Conservation (phyloP, 768 basidiomycete species). For the Boletus subparvulus region DNA sequence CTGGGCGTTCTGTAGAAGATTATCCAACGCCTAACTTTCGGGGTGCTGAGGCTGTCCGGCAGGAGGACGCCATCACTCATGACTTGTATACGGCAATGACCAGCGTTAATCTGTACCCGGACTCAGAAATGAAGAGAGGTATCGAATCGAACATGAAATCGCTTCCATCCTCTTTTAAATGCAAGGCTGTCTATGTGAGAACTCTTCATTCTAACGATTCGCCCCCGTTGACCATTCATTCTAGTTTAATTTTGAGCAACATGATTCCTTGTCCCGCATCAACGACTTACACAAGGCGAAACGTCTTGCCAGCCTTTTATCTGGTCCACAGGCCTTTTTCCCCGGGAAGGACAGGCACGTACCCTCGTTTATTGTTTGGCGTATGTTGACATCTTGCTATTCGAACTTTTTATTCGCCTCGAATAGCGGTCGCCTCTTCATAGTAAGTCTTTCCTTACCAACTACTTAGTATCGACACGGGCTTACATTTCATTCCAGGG, state of each 20-base stretch:
- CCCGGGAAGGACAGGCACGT: slow-evolving; percentile 4
- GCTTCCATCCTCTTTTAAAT: slow-evolving; percentile 2
- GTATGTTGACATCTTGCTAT: not conserved
- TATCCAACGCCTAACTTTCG: not conserved
- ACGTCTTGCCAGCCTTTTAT: not conserved
- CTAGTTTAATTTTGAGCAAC: slow-evolving; percentile 14
- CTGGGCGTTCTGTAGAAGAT: not conserved
- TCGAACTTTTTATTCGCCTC: no score
- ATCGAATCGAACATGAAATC: slow-evolving; percentile 9
- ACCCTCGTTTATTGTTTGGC: not conserved
- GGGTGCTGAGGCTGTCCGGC: not conserved
- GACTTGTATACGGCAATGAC: slow-evolving; percentile 14
- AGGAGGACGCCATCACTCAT: slow-evolving; percentile 3
- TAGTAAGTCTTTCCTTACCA: not conserved
- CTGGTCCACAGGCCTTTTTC: slow-evolving; percentile 1
- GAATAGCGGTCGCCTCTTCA: slow-evolving; percentile 14
- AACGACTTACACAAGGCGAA: not conserved
- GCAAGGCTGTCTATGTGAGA: slow-evolving; percentile 12
- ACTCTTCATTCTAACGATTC: not conserved
- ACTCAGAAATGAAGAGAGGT: slow-evolving; percentile 9
- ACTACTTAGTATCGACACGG: not conserved
- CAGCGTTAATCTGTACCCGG: not conserved
- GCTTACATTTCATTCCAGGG: slow-evolving; percentile 46
- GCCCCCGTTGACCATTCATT: not conserved
- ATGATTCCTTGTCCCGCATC: not conserved